Evolutionary conservation across 202 grass and related monocot genomes (phyloP), one percentile per base, ranked within the genome.

Genomic region (Setaria italica): DNA sequence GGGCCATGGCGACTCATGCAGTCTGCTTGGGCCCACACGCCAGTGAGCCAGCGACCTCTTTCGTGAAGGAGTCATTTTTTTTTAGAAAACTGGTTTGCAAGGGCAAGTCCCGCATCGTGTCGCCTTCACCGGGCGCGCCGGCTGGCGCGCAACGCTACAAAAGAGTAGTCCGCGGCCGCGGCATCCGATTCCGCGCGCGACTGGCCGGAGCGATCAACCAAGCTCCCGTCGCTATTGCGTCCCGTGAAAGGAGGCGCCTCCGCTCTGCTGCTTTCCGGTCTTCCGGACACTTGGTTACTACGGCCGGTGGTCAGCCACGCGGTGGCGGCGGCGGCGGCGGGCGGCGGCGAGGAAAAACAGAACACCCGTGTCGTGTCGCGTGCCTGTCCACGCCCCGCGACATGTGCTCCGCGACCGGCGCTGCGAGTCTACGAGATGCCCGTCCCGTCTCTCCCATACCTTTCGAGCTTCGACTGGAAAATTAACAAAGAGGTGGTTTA

Each of bases 211-310:
- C 3, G 20, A 15, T 13, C 47, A 0, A 12, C 47, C 11, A 12
- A 14, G 11, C 43, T 46, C 43, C 10, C 35, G 82, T 89, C 70
- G 82, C 79, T 90, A 14, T 75, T 57, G 16, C 62, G 53, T 60
- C 67, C 67, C 84, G 73, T 83, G 73, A 74, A 82, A 90, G 71
- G 29, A 42, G 78, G 56, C 35, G 75, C 49, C 7, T n/a, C 55
- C 19, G 55, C 17, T 42, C 9, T 7, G 43, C 20, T n/a, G 37
- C 66, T 68, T 68, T 41, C 39, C 25, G 25, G 25, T 25, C 25
- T 25, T 43, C 66, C 66, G 34, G 2, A 57, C 55, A 57, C 53
- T 55, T 55, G 11, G 32, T 46, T 46, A 10, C 7, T 1, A 1
- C 30, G 64, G 15, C 62, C 29, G 63, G 15, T 35, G 47, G 69